Conservation (phyloP, 495 filamentous ascomycete species). For the Penicillium cataractarum region DNA sequence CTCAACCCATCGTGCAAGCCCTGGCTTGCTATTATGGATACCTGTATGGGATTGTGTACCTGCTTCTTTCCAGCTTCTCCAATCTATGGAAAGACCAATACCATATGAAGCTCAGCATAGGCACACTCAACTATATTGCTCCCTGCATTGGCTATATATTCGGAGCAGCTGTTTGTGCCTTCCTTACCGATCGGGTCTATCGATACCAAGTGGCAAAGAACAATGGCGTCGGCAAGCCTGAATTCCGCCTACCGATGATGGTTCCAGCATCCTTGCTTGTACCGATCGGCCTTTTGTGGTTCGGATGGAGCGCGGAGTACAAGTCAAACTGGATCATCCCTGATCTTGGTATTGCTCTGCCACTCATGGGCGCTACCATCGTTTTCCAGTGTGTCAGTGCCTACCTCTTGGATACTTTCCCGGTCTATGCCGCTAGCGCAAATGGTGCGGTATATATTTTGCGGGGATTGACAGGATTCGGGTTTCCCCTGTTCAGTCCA, state of each 20-base stretch:
- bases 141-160: constrained; percentile 61
- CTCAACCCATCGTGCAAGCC: constrained; percentile 55
- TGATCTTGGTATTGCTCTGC: constrained; percentile 63
- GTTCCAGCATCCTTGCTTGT: constrained; percentile 55
- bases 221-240: constrained; percentile 40
- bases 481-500: constrained; percentile 69
- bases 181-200: constrained; percentile 15
- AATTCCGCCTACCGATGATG: constrained; percentile 65
- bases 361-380: constrained; percentile 56
- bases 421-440: constrained; percentile 65
- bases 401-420: constrained; percentile 69
- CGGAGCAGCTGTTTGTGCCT: constrained; percentile 55
- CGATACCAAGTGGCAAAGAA: constrained; percentile 13
- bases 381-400: constrained; percentile 63
- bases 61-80: constrained; percentile 62
- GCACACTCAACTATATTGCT: constrained; percentile 63
- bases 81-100: constrained; percentile 51
- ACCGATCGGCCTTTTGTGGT: constrained; percentile 62
- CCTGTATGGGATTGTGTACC: constrained; percentile 62
- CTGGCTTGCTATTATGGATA: constrained; percentile 58
- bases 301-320: constrained; percentile 63
- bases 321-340: constrained; percentile 64
- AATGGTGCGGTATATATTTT: constrained; percentile 64
- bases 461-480: constrained; percentile 63
- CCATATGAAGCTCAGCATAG: constrained; percentile 52